A percentile compares a stretch with the other conserved stretches of the same genome.
Evolutionary conservation across 1,284 basidiomycete species (phyloP).

Genomic region (Chiua sp.): DNA sequence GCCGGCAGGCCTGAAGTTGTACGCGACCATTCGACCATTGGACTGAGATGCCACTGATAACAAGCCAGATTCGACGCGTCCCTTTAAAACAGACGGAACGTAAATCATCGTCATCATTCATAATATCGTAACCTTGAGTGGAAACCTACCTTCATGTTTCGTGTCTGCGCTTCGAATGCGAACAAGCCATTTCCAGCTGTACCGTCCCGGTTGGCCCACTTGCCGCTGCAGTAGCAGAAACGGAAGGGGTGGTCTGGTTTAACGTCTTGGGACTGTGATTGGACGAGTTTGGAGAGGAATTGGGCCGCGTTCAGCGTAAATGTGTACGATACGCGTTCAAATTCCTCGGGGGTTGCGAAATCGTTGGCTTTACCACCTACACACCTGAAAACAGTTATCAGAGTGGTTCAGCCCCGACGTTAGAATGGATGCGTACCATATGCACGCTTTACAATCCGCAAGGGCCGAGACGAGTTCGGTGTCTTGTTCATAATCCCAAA

Average conservation of each 20-base stretch:
- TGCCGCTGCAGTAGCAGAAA: slow-evolving; percentile 35
- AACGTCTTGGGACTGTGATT: slow-evolving; percentile 4
- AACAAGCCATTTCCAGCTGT: slow-evolving; percentile 18
- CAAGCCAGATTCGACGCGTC: slow-evolving; percentile 26
- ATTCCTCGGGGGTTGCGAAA: slow-evolving; percentile 28
- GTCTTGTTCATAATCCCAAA: slow-evolving; percentile 33
- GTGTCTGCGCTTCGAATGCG: slow-evolving; percentile 19
- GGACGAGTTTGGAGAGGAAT: slow-evolving; percentile 26
- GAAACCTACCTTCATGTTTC: slow-evolving; percentile 31
- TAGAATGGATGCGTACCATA: slow-evolving; percentile 22
- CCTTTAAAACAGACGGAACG: slow-evolving; percentile 13
- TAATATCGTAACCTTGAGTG: no score
- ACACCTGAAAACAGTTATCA: slow-evolving; percentile 18
- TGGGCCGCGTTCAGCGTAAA: slow-evolving; percentile 30
- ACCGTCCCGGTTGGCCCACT: slow-evolving; percentile 24
- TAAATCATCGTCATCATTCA: not conserved
- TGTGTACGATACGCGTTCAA: slow-evolving; percentile 31
- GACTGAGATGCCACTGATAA: slow-evolving; percentile 23
- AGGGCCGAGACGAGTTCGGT: slow-evolving; percentile 25
- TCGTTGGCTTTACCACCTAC: slow-evolving; percentile 29
- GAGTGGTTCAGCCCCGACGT: no score
- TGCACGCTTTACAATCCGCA: slow-evolving; percentile 29
- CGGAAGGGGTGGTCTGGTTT: slow-evolving; percentile 16
- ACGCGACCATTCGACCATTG: slow-evolving; percentile 10
- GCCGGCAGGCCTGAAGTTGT: slow-evolving; percentile 29